Base-by-base conservation (phyloP, 1,284 basidiomycete genomes). In the Malassezia japonica region DNA sequence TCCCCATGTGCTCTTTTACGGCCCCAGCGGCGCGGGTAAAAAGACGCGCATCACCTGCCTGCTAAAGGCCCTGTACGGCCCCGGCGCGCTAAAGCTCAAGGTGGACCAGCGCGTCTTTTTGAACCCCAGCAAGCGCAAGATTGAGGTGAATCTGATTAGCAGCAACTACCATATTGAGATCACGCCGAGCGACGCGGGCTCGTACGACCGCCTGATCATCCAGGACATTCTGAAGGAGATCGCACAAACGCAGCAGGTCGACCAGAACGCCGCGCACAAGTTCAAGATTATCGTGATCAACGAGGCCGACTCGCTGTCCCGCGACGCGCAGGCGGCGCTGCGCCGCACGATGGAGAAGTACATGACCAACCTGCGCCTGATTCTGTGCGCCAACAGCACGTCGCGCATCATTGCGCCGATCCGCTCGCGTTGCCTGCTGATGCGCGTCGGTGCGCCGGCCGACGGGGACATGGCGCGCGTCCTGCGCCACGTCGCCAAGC, bases 221-320 rank as follows among this genome's bases (percentile, higher is more conserved):
- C 94, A 98, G 71, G 92, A 98, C 63, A 82, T 98, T 46, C 75
- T 98, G 56, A 98, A 98, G 75, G 92, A 98, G 75, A 96, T 98
- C 65, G 94, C 94, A 2, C 91, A 96, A 75, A 99, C 92, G 3
- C 92, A 98, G 70, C 92, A 96, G 71, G 88, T 99, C 6, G 92
- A 99, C 75, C 75, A 94, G 59, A 89, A 82, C 68, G 92, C 94
- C 0, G 91, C 86, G 71, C 91, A 96, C 65, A 79, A 86, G 50
- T 98, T 98, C 77, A 99, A 99, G 78, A 92, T 92, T n/a, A 92
- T 98, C 38, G 81, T 98, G 52, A 96, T 99, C 74, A 95, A 98
- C 67, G 92, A 96, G 75, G 94, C 92, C 0, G 92, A 99, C 74
- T 83, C 86, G 0, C 80, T 98, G 39, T 84, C 88, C 12, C 83